A percentile compares a stretch with the other conserved stretches of the same genome.
Conservation (phyloP, 306 rosid genomes). For the Dalbergia cochinchinensis region DNA sequence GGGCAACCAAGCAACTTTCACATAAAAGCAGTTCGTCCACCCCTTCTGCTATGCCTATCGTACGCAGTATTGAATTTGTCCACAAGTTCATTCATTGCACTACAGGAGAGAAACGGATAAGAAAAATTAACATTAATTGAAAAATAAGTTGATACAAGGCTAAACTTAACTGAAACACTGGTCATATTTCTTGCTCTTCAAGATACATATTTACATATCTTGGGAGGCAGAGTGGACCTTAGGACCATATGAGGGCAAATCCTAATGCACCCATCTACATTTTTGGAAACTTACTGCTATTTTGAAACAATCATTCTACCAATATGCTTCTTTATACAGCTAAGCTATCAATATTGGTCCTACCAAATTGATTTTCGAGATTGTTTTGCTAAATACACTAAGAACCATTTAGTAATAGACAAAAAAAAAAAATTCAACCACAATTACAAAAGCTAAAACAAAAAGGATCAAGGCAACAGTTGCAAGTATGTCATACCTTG, state of each 20-base stretch:
- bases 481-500: conserved; percentile 69
- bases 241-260: too few relatives aligned
- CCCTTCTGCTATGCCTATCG: conserved; percentile 93
- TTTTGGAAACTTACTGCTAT: too few relatives aligned
- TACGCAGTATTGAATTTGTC: conserved; percentile 91
- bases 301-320: neutral
- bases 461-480: conserved; percentile 15
- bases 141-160: conserved; percentile 23
- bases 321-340: neutral
- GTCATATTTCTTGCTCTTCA: neutral
- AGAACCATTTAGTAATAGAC: neutral
- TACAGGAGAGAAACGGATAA: conserved; percentile 40
- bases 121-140: conserved; percentile 1
- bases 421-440: neutral
- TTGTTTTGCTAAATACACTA: neutral
- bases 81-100: conserved; percentile 70
- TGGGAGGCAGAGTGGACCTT: too few relatives aligned
- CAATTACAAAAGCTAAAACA: conserved; percentile 9
- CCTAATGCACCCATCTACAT: too few relatives aligned
- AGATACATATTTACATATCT: too few relatives aligned
- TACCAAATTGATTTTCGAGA: neutral
- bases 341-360: conserved; percentile 14
- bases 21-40: conserved; percentile 90
- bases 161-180: neutral
- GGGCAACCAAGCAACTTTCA: conserved; percentile 49